phyloP scores from a whole-genome alignment of 2,329 filamentous ascomycete species.

The Penicillium sp. region DNA sequence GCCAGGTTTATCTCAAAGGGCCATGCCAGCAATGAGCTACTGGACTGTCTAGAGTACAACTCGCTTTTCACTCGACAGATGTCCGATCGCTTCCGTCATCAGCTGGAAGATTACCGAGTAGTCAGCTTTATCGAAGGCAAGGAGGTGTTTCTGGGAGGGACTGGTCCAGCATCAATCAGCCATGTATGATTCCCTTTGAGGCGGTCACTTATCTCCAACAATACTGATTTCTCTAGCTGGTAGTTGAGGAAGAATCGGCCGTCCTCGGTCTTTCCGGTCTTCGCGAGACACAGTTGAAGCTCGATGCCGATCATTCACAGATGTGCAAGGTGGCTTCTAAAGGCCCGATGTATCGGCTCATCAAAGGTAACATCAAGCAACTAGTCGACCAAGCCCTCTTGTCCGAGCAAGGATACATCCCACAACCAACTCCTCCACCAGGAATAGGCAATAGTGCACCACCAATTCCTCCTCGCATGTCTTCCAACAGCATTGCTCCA shows the following conservation, averaged over 20 bases:
- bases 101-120: slow-evolving; percentile 37
- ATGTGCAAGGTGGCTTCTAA: slow-evolving; percentile 36
- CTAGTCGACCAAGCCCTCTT: slow-evolving; percentile 33
- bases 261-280: slow-evolving; percentile 36
- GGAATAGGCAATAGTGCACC: slow-evolving; percentile 15
- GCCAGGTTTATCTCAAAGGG: slow-evolving; percentile 36
- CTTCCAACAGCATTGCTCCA: slow-evolving; percentile 31
- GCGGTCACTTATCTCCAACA: background rate
- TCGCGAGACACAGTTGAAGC: slow-evolving; percentile 38
- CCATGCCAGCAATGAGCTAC: slow-evolving; percentile 33
- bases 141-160: slow-evolving; percentile 30
- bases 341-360: slow-evolving; percentile 34
- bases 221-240: slow-evolving; percentile 27
- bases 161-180: slow-evolving; percentile 33
- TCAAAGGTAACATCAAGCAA: slow-evolving; percentile 37
- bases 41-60: slow-evolving; percentile 33
- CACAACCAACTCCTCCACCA: slow-evolving; percentile 21
- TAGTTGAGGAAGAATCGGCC: slow-evolving; percentile 40
- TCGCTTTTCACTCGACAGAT: slow-evolving; percentile 35
- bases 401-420: slow-evolving; percentile 33
- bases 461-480: slow-evolving; percentile 31
- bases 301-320: slow-evolving; percentile 38
- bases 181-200: slow-evolving; percentile 21
- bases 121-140: slow-evolving; percentile 39
- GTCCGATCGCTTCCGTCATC: slow-evolving; percentile 35